Evolutionary conservation across 202 grass and related monocot genomes (phyloP).

Genomic region (Zizania palustris): DNA sequence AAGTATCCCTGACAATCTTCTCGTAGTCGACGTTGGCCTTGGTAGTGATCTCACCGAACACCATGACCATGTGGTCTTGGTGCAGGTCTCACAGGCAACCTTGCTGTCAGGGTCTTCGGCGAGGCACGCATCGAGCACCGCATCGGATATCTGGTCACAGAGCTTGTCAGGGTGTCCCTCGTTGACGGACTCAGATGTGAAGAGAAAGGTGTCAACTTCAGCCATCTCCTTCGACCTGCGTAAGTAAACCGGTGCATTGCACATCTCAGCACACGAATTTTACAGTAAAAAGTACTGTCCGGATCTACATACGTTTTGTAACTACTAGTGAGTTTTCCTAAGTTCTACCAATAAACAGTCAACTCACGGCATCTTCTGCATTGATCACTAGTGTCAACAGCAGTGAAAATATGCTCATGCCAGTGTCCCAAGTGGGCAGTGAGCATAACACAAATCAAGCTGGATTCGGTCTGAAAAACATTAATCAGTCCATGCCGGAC

Average conservation of each 20-base stretch:
- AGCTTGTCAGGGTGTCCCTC: conserved; percentile 91
- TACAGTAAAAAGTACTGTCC: background rate
- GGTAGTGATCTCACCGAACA: conserved; percentile 87
- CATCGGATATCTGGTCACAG: conserved; percentile 88
- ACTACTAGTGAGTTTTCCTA: background rate
- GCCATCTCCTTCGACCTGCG: conserved; percentile 58
- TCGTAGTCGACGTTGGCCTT: conserved; percentile 78
- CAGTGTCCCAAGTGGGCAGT: background rate
- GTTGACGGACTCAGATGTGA: conserved; percentile 81
- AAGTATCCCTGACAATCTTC: conserved; percentile 87
- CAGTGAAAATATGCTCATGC: background rate
- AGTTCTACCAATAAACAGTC: background rate
- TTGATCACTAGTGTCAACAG: background rate
- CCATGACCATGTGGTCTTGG: conserved; percentile 88
- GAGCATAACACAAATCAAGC: background rate
- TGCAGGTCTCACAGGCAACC: conserved; percentile 87
- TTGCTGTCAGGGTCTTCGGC: conserved; percentile 75
- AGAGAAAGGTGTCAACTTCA: conserved; percentile 72
- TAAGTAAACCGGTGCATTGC: background rate
- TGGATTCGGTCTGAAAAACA: background rate
- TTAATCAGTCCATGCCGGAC: background rate
- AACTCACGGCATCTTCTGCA: background rate
- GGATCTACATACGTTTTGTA: background rate
- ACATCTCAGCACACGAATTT: background rate
- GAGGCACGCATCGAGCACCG: conserved; percentile 75